Evolutionary conservation across 164 flowering plant genomes (phyloP).

Genomic region (Nymphaea thermarum): DNA sequence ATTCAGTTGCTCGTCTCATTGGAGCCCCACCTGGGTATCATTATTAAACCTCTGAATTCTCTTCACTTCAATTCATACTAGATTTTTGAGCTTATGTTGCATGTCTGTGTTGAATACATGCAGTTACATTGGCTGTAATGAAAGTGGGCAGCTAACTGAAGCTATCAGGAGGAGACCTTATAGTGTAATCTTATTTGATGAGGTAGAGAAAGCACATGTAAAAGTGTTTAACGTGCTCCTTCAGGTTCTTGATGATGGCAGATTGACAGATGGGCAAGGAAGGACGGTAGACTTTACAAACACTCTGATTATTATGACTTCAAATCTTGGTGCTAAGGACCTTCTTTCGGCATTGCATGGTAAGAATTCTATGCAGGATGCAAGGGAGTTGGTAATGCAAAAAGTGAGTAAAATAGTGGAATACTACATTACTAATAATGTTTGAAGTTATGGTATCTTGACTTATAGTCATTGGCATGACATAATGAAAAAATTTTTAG

Average conservation of each 20-base stretch:
- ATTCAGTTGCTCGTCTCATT: constrained; percentile 12
- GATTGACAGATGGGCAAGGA: constrained; percentile 17
- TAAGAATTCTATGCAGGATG: constrained; percentile 49
- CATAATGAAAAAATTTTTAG: constrained; percentile 12
- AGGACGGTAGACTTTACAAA: constrained; percentile 16
- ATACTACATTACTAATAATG: no score
- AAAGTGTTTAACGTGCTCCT: constrained; percentile 16
- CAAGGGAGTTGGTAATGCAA: constrained; percentile 58
- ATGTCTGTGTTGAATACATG: no score
- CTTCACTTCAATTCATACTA: no score
- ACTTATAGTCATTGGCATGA: no score
- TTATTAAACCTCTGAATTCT: no score
- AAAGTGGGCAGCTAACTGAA: constrained; percentile 20
- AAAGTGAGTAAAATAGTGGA: constrained; percentile 2
- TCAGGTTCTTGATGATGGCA: constrained; percentile 21
- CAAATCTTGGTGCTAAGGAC: constrained; percentile 13
- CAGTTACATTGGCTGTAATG: constrained; percentile 7
- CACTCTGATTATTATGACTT: constrained; percentile 16
- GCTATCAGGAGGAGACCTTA: constrained; percentile 9
- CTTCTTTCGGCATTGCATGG: constrained; percentile 35
- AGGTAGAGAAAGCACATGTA: constrained; percentile 18
- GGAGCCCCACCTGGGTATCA: constrained; percentile 21
- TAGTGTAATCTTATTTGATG: constrained; percentile 16
- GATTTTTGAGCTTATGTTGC: no score
- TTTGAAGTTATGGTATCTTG: no score